These are phyloP conservation scores for Entoloma clypeatum DNA, from an alignment of 1,284 basidiomycete species.

Conservation along the genomic window DNA sequence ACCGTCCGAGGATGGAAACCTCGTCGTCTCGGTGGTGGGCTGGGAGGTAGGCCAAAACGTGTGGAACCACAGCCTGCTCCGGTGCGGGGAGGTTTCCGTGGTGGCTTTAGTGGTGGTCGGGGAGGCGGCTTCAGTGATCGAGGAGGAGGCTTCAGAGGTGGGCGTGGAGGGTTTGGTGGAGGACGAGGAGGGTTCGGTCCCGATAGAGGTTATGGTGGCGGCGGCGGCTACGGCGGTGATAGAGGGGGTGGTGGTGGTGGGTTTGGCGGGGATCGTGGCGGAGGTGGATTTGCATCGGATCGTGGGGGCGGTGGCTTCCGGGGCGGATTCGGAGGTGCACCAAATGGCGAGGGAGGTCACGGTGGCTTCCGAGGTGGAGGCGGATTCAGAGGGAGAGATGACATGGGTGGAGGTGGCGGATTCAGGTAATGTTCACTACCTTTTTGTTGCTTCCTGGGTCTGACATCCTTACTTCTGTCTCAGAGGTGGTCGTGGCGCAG, in stretches of 20 bases:
- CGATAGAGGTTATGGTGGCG: no score
- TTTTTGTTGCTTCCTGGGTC: not conserved
- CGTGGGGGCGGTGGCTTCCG: conserved; percentile 34
- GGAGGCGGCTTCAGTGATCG: conserved; percentile 28
- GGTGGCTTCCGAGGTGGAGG: conserved; percentile 35
- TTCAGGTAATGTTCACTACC: conserved; percentile 43
- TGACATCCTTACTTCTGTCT: no score
- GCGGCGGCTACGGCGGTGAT: no score
- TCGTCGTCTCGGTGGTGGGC: conserved; percentile 88
- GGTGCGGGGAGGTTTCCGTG: conserved; percentile 32
- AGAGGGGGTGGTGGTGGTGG: no score
- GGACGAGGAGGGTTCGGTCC: no score
- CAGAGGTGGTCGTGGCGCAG: conserved; percentile 67
- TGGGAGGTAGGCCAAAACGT: conserved; percentile 93
- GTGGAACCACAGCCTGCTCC: conserved; percentile 46
- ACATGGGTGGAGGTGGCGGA: no score
- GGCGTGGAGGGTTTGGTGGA: no score
- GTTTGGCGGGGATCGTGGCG: no score
- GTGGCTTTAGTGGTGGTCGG: conserved; percentile 37
- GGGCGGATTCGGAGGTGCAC: conserved; percentile 30
- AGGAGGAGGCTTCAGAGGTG: no score
- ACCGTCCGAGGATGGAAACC: conserved; percentile 99
- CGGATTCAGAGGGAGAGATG: no score
- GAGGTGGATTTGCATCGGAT: no score
- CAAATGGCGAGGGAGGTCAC: conserved; percentile 27